Evolutionary conservation across 2,329 filamentous ascomycete genomes (phyloP).

Genomic region (Calonectria pseudoturangicola): DNA sequence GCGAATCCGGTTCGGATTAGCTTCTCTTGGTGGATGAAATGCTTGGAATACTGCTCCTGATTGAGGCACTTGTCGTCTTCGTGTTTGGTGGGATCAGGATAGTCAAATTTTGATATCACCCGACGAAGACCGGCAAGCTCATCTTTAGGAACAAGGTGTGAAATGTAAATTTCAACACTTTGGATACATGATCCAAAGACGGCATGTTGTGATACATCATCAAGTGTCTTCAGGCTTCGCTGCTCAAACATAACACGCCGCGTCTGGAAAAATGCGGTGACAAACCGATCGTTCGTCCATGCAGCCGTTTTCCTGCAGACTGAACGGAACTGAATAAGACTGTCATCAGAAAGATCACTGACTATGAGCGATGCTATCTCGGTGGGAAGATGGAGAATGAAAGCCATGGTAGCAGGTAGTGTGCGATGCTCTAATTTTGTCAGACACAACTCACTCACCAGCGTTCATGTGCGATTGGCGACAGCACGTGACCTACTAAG

Average conservation of each 20-base stretch:
- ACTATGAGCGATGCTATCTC: neutral
- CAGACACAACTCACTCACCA: no score
- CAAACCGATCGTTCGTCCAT: neutral
- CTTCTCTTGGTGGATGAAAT: neutral
- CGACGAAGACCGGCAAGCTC: neutral
- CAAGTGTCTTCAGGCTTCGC: constrained; percentile 3
- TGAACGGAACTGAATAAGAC: neutral
- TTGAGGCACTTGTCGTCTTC: neutral
- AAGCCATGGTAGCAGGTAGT: neutral
- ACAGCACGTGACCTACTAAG: neutral
- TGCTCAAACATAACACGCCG: neutral
- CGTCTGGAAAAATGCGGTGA: neutral
- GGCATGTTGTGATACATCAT: neutral
- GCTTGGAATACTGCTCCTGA: neutral
- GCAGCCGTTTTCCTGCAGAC: neutral
- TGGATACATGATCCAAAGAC: neutral
- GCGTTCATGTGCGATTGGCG: neutral
- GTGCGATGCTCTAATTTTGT: neutral
- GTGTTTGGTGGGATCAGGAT: neutral
- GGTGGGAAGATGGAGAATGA: neutral
- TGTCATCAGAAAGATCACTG: neutral
- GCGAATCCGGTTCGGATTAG: neutral
- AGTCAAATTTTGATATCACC: neutral
- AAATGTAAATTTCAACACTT: neutral
- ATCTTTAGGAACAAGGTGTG: neutral